Conservation (phyloP, 1,139 yeast species). For the Hansenula anomala region DNA sequence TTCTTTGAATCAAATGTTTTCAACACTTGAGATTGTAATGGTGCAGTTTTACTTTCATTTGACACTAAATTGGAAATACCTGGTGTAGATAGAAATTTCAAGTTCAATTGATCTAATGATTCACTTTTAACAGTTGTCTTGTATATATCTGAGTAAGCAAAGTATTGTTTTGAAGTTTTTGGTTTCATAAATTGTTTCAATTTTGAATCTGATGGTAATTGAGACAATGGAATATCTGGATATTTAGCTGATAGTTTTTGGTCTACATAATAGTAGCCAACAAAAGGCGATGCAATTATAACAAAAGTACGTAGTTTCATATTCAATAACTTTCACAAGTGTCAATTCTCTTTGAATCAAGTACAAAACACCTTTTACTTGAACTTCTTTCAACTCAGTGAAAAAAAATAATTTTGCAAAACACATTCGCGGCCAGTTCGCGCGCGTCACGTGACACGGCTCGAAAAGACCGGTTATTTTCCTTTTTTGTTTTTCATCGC, state of each 20-base stretch:
- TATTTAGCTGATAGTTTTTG: constrained; percentile 9
- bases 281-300: constrained; percentile 3
- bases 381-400: too few species aligned
- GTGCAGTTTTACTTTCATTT: background rate
- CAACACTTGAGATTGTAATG: background rate
- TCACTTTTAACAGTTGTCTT: constrained; percentile 2
- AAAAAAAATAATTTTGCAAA: background rate
- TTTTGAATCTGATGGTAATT: constrained; percentile 12
- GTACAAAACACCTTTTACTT: too few species aligned
- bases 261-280: constrained; percentile 15
- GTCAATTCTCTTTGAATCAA: too few species aligned
- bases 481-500: too few species aligned
- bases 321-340: constrained; percentile 1
- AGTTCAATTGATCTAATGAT: constrained; percentile 1
- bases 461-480: too few species aligned
- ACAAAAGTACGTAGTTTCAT: constrained; percentile 4
- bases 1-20: background rate
- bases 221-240: constrained; percentile 14
- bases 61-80: background rate
- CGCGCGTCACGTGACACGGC: too few species aligned
- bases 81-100: background rate
- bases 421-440: background rate
- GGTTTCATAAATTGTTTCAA: constrained; percentile 1
- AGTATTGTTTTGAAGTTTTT: constrained; percentile 4
- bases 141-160: constrained; percentile 17